A percentile compares a stretch with the other conserved stretches of the same genome.
These are phyloP conservation scores for Parascedosporium putredinis DNA, from an alignment of 2,329 filamentous ascomycete species.

Conservation along the genomic window DNA sequence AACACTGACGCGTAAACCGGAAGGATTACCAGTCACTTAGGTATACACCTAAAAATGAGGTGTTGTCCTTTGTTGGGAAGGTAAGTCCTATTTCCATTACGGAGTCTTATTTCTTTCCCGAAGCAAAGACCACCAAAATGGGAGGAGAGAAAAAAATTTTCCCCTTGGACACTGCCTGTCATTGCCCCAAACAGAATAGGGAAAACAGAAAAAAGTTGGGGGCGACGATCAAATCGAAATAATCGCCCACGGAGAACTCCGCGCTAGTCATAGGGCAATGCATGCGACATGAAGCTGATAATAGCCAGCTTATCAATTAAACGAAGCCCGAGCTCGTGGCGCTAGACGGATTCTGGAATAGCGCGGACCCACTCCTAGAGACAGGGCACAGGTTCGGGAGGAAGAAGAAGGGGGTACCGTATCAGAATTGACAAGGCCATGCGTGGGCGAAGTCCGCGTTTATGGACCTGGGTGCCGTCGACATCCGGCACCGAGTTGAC, in stretches of 20 bases:
- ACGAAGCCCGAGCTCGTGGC: conserved; percentile 9
- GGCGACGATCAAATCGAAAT: not conserved
- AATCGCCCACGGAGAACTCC: not conserved
- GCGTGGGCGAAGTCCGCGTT: not conserved
- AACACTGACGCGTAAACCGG: too few relatives aligned
- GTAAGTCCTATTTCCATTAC: not conserved
- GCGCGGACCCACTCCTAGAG: conserved; percentile 12
- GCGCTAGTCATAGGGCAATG: conserved; percentile 1
- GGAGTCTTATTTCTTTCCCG: not conserved
- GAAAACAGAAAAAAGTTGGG: not conserved
- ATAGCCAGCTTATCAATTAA: not conserved
- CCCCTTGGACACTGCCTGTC: too few relatives aligned
- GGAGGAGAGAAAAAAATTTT: not conserved
- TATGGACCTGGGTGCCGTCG: too few relatives aligned
- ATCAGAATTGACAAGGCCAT: not conserved
- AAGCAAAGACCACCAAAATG: not conserved
- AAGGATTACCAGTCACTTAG: too few relatives aligned
- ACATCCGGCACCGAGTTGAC: too few relatives aligned
- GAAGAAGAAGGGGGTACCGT: not conserved
- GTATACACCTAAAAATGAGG: too few relatives aligned
- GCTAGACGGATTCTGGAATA: conserved; percentile 21
- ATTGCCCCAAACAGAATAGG: not conserved
- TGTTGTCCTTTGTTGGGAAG: too few relatives aligned
- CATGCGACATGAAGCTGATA: not conserved
- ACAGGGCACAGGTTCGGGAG: not conserved